phyloP scores from a whole-genome alignment of 2,329 filamentous ascomycete species.

The Hypoxylon sp. region DNA sequence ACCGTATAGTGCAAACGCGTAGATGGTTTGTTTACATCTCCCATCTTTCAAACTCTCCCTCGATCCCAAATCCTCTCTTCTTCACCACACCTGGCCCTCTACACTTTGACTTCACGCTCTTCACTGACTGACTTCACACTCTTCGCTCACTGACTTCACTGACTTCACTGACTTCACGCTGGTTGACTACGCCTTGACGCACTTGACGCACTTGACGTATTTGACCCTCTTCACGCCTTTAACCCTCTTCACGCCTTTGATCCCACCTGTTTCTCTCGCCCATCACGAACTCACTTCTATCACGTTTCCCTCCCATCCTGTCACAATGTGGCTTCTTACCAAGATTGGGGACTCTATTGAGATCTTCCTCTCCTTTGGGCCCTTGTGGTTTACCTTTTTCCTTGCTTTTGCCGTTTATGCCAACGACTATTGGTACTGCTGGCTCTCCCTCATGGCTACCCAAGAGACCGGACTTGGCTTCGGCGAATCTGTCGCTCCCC shows the following conservation, averaged over 20 bases:
- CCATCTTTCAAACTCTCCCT: neutral
- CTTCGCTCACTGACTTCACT: neutral
- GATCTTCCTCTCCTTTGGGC: conserved; percentile 17
- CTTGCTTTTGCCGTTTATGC: conserved; percentile 10
- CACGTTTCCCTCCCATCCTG: neutral
- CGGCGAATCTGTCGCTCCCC: neutral
- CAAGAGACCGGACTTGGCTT: conserved; percentile 5
- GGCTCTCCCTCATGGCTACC: conserved; percentile 16
- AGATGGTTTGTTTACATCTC: neutral
- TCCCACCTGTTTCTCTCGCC: neutral
- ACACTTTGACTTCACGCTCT: neutral
- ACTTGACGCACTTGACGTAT: neutral
- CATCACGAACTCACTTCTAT: too few species aligned
- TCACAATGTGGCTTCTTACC: neutral
- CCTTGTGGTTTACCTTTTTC: conserved; percentile 24
- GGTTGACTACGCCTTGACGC: neutral
- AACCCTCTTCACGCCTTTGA: neutral
- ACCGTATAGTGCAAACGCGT: neutral
- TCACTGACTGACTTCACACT: conserved; percentile 1
- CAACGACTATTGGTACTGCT: conserved; percentile 24
- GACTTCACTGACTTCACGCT: neutral
- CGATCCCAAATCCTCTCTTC: neutral
- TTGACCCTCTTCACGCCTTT: neutral
- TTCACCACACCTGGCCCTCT: neutral
- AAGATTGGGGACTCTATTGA: neutral